Evolutionary conservation across 148 eudicot species (phyloP).

Genomic region (Mesembryanthemum crystallinum): DNA sequence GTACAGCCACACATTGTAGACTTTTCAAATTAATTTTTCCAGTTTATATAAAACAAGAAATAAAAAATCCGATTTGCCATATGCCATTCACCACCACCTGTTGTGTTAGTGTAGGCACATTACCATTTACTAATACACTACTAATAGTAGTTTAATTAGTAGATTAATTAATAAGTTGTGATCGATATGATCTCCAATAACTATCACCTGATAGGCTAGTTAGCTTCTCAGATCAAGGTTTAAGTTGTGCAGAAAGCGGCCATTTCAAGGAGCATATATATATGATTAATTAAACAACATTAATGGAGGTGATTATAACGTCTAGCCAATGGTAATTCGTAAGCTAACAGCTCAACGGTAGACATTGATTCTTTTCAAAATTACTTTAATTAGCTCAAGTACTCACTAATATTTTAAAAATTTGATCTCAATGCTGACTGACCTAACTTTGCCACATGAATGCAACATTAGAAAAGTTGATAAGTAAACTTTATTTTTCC

Average conservation of each 20-base stretch:
- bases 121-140: no score
- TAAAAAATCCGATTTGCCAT: no score
- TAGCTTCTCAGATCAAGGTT: slow-evolving; percentile 36
- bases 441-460: slow-evolving; percentile 1
- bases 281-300: not conserved
- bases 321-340: not conserved
- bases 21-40: no score
- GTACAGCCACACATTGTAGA: no score
- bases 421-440: not conserved
- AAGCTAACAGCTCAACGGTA: not conserved
- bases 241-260: not conserved
- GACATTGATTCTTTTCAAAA: not conserved
- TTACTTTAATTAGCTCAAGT: not conserved
- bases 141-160: no score
- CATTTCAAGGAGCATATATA: no score
- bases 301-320: not conserved
- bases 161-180: no score
- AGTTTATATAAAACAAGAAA: no score
- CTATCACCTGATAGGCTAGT: slow-evolving; percentile 28
- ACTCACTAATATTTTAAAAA: not conserved
- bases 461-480: not conserved
- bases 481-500: no score
- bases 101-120: no score
- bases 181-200: no score
- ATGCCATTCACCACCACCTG: no score